Evolutionary conservation across 1,284 basidiomycete genomes (phyloP).

Genomic region (Boletus semigastroideus): DNA sequence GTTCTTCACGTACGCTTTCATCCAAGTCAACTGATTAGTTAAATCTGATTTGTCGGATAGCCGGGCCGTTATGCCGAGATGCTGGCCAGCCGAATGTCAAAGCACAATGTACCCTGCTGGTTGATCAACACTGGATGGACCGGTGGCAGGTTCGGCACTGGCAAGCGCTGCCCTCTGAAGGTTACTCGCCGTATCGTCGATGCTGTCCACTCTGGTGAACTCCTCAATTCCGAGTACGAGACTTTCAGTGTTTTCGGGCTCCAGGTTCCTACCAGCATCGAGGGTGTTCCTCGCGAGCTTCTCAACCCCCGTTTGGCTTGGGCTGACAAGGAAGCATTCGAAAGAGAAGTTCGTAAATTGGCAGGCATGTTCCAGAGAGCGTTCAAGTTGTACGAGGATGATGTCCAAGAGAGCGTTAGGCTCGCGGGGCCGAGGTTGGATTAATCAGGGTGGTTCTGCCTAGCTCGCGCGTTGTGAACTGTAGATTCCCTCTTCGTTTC

Average conservation of each 20-base stretch:
- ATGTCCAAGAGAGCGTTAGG: constrained; percentile 77
- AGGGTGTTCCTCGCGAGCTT: constrained; percentile 85
- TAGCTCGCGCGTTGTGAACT: background rate
- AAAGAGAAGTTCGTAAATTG: constrained; percentile 81
- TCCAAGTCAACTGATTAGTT: background rate
- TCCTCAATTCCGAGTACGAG: constrained; percentile 86
- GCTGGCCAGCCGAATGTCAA: constrained; percentile 94
- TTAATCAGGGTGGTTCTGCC: constrained; percentile 8
- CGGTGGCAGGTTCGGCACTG: constrained; percentile 89
- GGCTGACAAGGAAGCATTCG: constrained; percentile 84
- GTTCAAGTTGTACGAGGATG: constrained; percentile 85
- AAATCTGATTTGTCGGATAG: constrained; percentile 38
- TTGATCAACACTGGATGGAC: constrained; percentile 99
- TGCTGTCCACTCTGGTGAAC: constrained; percentile 92
- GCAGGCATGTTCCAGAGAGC: constrained; percentile 92
- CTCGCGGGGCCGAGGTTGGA: constrained; percentile 65
- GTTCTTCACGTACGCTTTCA: constrained; percentile 76
- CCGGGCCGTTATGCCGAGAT: constrained; percentile 95
- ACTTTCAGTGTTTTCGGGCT: constrained; percentile 81
- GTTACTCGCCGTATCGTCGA: constrained; percentile 97
- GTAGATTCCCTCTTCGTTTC: constrained; percentile 14
- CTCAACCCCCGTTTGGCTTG: constrained; percentile 87
- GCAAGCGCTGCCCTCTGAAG: constrained; percentile 93
- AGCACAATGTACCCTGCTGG: constrained; percentile 94
- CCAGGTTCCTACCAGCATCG: constrained; percentile 76